phyloP scores from a whole-genome alignment of 225 moss, liverwort and hornwort genomes.

The Climacium dendroides region DNA sequence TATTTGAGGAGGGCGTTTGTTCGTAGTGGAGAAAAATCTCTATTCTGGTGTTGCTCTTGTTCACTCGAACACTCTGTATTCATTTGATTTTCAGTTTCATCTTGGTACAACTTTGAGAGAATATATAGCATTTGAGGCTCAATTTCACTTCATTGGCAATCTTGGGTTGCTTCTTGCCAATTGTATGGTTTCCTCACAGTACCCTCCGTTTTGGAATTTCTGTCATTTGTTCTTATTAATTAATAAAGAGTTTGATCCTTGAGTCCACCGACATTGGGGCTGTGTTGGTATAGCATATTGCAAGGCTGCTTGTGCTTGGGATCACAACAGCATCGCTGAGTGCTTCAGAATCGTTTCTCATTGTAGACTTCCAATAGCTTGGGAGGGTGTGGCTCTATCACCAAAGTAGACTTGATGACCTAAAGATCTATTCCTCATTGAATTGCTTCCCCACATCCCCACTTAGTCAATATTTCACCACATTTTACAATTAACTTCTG shows the following conservation, averaged over 20 bases:
- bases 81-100: not conserved
- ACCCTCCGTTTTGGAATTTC: not conserved
- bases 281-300: not conserved
- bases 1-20: not conserved
- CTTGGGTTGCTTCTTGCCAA: not conserved
- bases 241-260: not conserved
- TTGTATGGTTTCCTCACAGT: not conserved
- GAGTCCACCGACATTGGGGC: not conserved
- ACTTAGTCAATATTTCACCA: not conserved
- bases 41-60: not conserved
- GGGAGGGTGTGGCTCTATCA: not conserved
- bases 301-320: not conserved
- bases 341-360: not conserved
- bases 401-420: not conserved
- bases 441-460: accelerated
- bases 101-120: not conserved
- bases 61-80: not conserved
- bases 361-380: not conserved
- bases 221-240: not conserved
- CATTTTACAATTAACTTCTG: not conserved
- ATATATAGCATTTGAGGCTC: not conserved
- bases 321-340: not conserved
- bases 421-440: not conserved
- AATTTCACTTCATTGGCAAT: not conserved
- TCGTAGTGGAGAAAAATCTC: not conserved